phyloP scores from a whole-genome alignment of 2,329 filamentous ascomycete genomes.

The Rhynchosporium graminicola region DNA sequence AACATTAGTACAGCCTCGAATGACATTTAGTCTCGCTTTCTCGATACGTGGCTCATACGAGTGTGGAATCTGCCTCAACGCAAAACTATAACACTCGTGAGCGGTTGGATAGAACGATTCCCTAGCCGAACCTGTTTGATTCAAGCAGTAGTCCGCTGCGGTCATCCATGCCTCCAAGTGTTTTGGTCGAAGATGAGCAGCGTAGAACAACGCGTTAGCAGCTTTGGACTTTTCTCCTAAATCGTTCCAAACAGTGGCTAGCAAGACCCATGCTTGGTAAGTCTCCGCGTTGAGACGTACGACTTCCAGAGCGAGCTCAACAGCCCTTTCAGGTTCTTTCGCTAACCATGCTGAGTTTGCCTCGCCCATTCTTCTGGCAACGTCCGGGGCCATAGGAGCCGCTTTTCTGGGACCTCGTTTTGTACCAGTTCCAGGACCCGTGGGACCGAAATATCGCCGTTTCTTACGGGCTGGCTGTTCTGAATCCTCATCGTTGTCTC shows the following conservation, averaged over 20 bases:
- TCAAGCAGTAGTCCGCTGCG: slow-evolving; percentile 23
- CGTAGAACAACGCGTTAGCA: slow-evolving; percentile 60
- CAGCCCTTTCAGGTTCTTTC: slow-evolving; percentile 59
- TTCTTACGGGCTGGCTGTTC: slow-evolving; percentile 7
- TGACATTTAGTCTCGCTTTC: slow-evolving; percentile 10
- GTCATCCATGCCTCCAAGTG: slow-evolving; percentile 60
- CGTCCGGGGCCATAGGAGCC: slow-evolving; percentile 69
- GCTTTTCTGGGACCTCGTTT: slow-evolving; percentile 51
- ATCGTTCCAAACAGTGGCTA: slow-evolving; percentile 63
- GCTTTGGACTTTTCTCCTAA: slow-evolving; percentile 58
- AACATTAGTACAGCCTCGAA: neutral
- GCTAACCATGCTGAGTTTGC: slow-evolving; percentile 69
- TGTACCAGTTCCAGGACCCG: slow-evolving; percentile 6
- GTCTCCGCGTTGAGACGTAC: slow-evolving; percentile 70
- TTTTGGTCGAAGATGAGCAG: slow-evolving; percentile 63
- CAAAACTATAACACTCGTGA: neutral
- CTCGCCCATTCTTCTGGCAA: slow-evolving; percentile 65
- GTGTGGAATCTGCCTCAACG: slow-evolving; percentile 3
- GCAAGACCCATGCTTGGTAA: slow-evolving; percentile 63
- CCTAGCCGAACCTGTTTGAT: slow-evolving; percentile 11
- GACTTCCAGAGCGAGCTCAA: slow-evolving; percentile 60
- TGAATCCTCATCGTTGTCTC: neutral
- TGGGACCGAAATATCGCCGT: slow-evolving; percentile 1
- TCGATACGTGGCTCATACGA: slow-evolving; percentile 8
- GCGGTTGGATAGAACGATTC: slow-evolving; percentile 12